Conservation (phyloP, 495 filamentous ascomycete genomes). For the Penicillium salamii region DNA sequence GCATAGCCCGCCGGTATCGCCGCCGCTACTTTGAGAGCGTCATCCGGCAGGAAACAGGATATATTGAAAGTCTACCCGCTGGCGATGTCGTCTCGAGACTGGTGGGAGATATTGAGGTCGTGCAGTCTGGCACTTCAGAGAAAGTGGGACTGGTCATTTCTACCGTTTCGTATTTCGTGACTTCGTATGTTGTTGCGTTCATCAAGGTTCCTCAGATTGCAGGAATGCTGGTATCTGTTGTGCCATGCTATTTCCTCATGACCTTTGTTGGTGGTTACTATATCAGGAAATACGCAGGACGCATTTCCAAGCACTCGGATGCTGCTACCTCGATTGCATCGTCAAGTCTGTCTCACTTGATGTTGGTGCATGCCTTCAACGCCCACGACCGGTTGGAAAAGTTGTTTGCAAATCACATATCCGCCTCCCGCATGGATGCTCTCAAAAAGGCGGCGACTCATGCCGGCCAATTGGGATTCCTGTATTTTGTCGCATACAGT, state of each 20-base stretch:
- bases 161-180: conserved; percentile 57
- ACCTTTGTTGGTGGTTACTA: conserved; percentile 55
- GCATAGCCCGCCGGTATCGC: conserved; percentile 61
- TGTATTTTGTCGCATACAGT: conserved; percentile 64
- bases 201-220: conserved; percentile 49
- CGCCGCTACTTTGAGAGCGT: conserved; percentile 54
- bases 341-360: conserved; percentile 41
- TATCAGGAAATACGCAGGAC: conserved; percentile 53
- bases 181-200: conserved; percentile 60
- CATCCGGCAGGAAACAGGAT: conserved; percentile 56
- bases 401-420: conserved; percentile 46
- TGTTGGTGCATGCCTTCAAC: conserved; percentile 48
- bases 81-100: conserved; percentile 59
- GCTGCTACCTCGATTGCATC: conserved; percentile 47
- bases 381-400: conserved; percentile 45
- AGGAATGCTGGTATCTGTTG: conserved; percentile 49
- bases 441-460: conserved; percentile 57
- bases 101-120: conserved; percentile 54
- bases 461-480: conserved; percentile 54
- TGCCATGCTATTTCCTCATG: conserved; percentile 66
- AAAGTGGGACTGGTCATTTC: conserved; percentile 62
- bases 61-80: conserved; percentile 52
- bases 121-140: conserved; percentile 61
- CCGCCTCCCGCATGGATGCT: conserved; percentile 43
- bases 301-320: conserved; percentile 45